phyloP scores from a whole-genome alignment of 495 filamentous ascomycete species.

The Oidiodendron maius region DNA sequence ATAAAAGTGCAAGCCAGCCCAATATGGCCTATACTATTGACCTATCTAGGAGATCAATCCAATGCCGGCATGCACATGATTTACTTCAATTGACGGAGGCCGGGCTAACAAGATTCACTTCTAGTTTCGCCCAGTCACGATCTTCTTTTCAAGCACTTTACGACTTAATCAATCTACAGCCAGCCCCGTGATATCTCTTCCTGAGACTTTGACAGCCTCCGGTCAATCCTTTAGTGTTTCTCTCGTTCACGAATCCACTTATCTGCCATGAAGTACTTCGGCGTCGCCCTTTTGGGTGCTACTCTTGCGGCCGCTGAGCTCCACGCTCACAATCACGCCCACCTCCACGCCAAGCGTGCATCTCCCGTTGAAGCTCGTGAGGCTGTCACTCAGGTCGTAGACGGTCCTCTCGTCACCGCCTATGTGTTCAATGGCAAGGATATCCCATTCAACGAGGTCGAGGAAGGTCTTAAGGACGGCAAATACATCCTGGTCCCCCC shows the following conservation, averaged over 20 bases:
- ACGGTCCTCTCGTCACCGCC: conserved; percentile 49
- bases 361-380: conserved; percentile 37
- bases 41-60: too few species aligned
- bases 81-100: neutral
- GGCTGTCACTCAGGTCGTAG: conserved; percentile 24
- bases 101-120: neutral
- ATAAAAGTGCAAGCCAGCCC: too few species aligned
- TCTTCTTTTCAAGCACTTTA: conserved; percentile 1
- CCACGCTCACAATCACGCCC: conserved; percentile 34
- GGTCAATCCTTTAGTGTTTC: conserved; percentile 11
- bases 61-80: neutral
- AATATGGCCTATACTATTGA: too few species aligned
- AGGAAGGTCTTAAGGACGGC: conserved; percentile 55
- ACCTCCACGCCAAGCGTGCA: conserved; percentile 32
- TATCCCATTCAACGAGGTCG: conserved; percentile 49
- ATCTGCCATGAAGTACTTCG: conserved; percentile 42
- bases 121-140: neutral
- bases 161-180: conserved; percentile 1
- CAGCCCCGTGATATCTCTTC: conserved; percentile 2
- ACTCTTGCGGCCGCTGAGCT: conserved; percentile 39
- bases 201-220: conserved; percentile 19
- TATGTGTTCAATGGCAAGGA: conserved; percentile 54
- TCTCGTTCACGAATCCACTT: conserved; percentile 20
- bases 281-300: conserved; percentile 35
- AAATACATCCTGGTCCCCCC: conserved; percentile 37